Evolutionary conservation across 331 rosid species (phyloP), one percentile per base, ranked within the genome.

Genomic region (Ulmus americana): DNA sequence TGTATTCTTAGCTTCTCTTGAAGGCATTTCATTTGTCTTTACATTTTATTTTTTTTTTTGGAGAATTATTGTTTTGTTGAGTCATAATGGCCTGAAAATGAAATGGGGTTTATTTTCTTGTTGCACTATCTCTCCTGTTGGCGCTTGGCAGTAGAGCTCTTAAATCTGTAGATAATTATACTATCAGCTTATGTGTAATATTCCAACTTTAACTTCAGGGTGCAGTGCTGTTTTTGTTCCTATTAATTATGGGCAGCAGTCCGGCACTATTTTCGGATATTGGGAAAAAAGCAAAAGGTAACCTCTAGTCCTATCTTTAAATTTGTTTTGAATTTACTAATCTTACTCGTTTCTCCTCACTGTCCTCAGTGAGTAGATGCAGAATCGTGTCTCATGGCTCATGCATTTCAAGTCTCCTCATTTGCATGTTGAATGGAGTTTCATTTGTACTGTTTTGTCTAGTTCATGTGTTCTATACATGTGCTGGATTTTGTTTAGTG

Each of bases 231-330:
- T 67, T 44, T 67, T 51, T 74, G 42, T 46, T 59, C 72, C 73
- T 77, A 64, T 54, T 67, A 84, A 75, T 13, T 46, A 91, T 91
- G 97, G 90, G 83, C 53, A 79, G 77, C 73, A 68, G 90, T 77
- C 96, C 96, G 8, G 92, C 96, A 1, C 85, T 90, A 10, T 91
- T 84, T 83, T 84, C 87, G 12, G 96, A 88, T 39, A 83, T 86
- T 59, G 97, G 97, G 53, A 88, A 83, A 80, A 88, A 79, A 59
- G 96, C 90, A 51, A 88, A 70, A 86, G 95, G 97, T 91, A 83
- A 69, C 45, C 35, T 28, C 35, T 28, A 28, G 35, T 3, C 47
- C 41, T 59, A 10, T 51, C 9, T 52, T 11, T 55, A 13, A 16
- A 39, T 51, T 57, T 67, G 10, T 13, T 16, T 7, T 58, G 7